Conservation (phyloP, 2,329 filamentous ascomycete genomes). For the Apiospora aurea region DNA sequence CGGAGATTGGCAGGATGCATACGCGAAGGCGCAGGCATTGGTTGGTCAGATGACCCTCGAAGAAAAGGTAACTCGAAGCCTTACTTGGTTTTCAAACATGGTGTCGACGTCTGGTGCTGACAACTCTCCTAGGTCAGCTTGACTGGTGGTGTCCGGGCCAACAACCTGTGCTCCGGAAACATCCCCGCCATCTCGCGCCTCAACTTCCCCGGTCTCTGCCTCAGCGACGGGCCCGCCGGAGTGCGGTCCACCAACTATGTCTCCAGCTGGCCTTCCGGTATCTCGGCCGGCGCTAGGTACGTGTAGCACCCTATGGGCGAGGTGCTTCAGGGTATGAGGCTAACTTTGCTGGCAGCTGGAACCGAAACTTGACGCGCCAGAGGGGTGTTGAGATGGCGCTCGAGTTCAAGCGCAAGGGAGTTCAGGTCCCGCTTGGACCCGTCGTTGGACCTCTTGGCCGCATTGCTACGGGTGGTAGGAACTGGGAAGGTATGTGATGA, state of each 20-base stretch:
- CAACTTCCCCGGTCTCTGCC: conserved; percentile 50
- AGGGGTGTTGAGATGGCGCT: conserved; percentile 77
- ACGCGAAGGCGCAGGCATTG: conserved; percentile 43
- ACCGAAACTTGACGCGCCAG: conserved; percentile 71
- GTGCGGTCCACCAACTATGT: conserved; percentile 47
- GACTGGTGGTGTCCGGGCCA: conserved; percentile 42
- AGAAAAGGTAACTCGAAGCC: conserved; percentile 41
- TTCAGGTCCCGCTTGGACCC: conserved; percentile 80
- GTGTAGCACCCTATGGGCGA: background rate
- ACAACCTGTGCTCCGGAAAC: conserved; percentile 50
- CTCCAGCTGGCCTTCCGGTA: conserved; percentile 56
- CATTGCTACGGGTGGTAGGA: conserved; percentile 66
- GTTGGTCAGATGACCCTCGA: conserved; percentile 48
- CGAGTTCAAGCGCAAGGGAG: conserved; percentile 79
- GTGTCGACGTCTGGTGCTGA: background rate
- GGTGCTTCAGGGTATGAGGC: too few species aligned
- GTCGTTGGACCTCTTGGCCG: conserved; percentile 73
- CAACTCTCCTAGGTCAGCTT: conserved; percentile 40
- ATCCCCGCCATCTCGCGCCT: conserved; percentile 47
- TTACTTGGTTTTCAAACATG: background rate
- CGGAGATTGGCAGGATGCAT: conserved; percentile 47
- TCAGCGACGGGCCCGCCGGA: conserved; percentile 44
- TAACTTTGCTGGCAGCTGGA: conserved; percentile 58
- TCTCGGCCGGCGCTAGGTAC: conserved; percentile 62
- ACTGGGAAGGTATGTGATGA: conserved; percentile 62